Evolutionary conservation across 164 flowering plant genomes (phyloP).

Genomic region (Vitis cinerea): DNA sequence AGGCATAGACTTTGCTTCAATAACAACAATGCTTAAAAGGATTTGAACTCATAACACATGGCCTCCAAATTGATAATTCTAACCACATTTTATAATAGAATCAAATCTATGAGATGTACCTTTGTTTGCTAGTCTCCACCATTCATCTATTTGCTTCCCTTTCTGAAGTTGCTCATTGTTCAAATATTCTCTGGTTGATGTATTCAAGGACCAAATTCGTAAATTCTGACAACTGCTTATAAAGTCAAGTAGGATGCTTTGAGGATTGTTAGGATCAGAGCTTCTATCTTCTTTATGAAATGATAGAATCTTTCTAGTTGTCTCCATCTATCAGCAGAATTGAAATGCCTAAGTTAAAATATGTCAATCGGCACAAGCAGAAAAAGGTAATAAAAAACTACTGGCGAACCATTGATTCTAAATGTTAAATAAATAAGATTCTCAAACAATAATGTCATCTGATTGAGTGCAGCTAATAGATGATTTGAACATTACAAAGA

Average conservation of each 20-base stretch:
- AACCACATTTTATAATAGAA: background rate
- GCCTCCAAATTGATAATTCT: too few relatives aligned
- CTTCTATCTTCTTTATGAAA: constrained; percentile 89
- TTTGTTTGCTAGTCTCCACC: constrained; percentile 96
- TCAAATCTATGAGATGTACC: constrained; percentile 39
- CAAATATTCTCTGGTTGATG: constrained; percentile 76
- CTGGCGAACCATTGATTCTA: background rate
- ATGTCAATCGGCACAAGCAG: constrained; percentile 1
- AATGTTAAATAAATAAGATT: background rate
- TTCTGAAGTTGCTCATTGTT: constrained; percentile 94
- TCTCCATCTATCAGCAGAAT: constrained; percentile 67
- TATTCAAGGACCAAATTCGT: constrained; percentile 90
- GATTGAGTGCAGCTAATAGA: background rate
- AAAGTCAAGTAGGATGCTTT: constrained; percentile 84
- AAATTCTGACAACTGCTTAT: constrained; percentile 94
- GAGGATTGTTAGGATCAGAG: constrained; percentile 82
- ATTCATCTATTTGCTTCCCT: constrained; percentile 99
- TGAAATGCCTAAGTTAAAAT: background rate
- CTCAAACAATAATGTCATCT: background rate
- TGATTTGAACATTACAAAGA: constrained; percentile 1
- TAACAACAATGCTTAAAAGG: too few relatives aligned
- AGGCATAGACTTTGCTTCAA: too few relatives aligned
- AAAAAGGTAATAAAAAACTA: background rate
- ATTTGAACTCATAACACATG: too few relatives aligned
- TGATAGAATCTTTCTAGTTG: constrained; percentile 80